These are phyloP conservation scores for Croton laevigatus DNA, from an alignment of 441 rosid species.

Conservation along the genomic window DNA sequence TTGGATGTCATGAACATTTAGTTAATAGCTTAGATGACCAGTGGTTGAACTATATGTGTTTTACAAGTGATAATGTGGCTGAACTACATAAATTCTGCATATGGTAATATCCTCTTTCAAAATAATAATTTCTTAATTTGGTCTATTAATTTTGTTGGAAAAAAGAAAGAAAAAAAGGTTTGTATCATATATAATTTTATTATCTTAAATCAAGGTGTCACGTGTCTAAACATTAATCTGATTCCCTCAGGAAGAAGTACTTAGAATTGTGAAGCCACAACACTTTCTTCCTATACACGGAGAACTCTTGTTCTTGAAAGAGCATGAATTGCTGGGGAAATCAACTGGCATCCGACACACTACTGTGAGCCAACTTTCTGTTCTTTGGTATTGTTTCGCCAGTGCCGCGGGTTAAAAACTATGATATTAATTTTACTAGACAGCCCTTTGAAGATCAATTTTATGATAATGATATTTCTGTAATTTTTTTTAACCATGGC, in stretches of 20 bases:
- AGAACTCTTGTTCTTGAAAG: slow-evolving; percentile 94
- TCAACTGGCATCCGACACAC: slow-evolving; percentile 91
- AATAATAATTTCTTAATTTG: not conserved
- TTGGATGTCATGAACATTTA: slow-evolving; percentile 1
- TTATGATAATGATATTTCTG: not conserved
- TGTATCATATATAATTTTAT: not conserved
- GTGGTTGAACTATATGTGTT: not conserved
- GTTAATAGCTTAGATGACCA: not conserved
- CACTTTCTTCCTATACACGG: slow-evolving; percentile 98
- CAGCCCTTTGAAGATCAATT: not conserved
- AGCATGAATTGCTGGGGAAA: slow-evolving; percentile 92
- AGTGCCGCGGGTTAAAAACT: not conserved
- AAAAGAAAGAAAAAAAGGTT: too few species aligned
- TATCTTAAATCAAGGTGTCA: not conserved
- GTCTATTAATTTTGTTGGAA: not conserved
- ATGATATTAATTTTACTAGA: slow-evolving; percentile 8
- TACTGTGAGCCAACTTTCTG: slow-evolving; percentile 54
- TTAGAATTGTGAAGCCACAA: slow-evolving; percentile 87
- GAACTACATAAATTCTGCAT: not conserved
- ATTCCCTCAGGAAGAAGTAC: slow-evolving; percentile 86
- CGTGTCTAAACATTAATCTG: slow-evolving; percentile 3
- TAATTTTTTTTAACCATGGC: not conserved
- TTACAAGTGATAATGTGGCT: not conserved
- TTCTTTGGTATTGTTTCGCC: not conserved
- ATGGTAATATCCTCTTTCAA: not conserved